Percentiles rank a stretch among this genome's conserved stretches.
phyloP scores from a whole-genome alignment of 2,329 filamentous ascomycete species.

The Fonsecaea pedrosoi region DNA sequence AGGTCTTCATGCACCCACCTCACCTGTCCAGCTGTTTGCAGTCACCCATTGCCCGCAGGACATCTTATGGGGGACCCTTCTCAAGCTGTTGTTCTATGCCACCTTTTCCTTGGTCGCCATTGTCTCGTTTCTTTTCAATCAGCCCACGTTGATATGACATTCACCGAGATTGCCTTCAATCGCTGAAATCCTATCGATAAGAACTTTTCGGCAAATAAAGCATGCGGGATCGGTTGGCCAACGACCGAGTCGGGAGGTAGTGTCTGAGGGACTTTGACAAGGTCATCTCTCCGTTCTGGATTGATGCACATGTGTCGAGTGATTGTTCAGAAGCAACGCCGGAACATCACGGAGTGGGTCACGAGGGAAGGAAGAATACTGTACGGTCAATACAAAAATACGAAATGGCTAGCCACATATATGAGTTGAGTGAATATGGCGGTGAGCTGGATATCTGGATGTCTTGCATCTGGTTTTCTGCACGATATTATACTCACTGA shows the following conservation, averaged over 20 bases:
- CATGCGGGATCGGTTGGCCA: too few species aligned
- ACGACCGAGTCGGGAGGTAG: background rate
- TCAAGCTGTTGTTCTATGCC: background rate
- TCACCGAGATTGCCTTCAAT: background rate
- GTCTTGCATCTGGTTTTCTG: background rate
- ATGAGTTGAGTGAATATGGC: background rate
- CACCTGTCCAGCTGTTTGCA: background rate
- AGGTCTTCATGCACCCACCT: background rate
- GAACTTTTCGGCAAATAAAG: background rate
- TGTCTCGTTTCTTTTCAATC: background rate
- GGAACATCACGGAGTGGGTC: background rate
- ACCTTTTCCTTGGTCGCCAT: background rate
- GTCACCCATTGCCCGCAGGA: background rate
- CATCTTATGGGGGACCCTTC: background rate
- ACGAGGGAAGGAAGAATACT: background rate
- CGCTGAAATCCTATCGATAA: background rate
- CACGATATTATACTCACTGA: too few species aligned
- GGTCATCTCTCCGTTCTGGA: background rate
- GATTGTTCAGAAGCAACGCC: background rate
- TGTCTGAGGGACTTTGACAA: background rate
- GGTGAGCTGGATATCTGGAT: background rate
- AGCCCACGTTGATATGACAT: background rate
- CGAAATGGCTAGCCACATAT: background rate
- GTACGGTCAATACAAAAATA: background rate
- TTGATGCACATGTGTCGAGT: background rate